Evolutionary conservation across 345 rosid species (phyloP), one percentile per base, ranked within the genome.

Genomic region (Adansonia digitata): DNA sequence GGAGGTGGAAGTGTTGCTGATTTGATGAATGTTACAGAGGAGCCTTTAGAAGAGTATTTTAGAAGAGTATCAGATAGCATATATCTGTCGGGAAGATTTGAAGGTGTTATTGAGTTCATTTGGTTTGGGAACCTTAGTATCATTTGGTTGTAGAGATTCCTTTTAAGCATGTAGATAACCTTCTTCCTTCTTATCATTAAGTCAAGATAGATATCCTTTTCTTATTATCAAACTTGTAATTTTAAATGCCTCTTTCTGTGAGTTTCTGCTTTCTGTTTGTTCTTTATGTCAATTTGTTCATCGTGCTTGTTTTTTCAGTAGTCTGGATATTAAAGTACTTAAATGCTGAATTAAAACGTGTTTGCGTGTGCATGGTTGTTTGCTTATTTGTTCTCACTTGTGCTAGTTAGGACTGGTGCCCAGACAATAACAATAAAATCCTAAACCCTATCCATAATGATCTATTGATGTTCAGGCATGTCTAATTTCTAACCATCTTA

Each of bases 61-160:
- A n/a, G n/a, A n/a, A 39, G 64, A 59, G 64, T 27, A 59, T 59
- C 39, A 59, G 40, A 95, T 95, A 76, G 99, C 99, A 72, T 95
- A 86, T 81, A 91, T 93, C n/a, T 95, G 99, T 71, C 83, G 39
- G 20, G 64, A 59, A 59, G 64, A 39, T 59, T 59, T 59, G 29
- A 59, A 59, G 99, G 99, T 95, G 82, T 72, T 5, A 26, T 53
- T 67, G 75, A 18, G 40, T 73, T n/a, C 22, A 56, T 59, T 66
- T 66, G 49, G 73, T 55, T 74, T 71, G 49, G 72, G 74, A 71
- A 68, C 53, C 37, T 39, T 52, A 17, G 53, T 27, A 12, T 74
- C 53, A 18, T 11, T 42, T 70, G 46, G 48, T 70, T 49, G 46
- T 70, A 10, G 69, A 2, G 45, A 34, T 69, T 49, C n/a, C 35